Evolutionary conservation across 2,329 filamentous ascomycete genomes (phyloP), one percentile per base, ranked within the genome.

Genomic region (Clonostachys solani): DNA sequence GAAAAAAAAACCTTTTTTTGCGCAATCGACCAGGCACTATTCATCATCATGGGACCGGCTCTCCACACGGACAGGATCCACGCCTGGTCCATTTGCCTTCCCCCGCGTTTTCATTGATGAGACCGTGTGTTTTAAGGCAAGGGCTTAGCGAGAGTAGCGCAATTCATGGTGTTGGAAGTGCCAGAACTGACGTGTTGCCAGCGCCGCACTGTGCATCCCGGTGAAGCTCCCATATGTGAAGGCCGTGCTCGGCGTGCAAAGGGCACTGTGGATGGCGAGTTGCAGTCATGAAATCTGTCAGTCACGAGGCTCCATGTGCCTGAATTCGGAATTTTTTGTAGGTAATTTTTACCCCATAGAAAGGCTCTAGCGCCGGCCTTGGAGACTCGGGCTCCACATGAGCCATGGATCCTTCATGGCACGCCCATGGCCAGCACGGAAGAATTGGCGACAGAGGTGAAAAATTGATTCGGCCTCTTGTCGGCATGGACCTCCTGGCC

Each of bases 301-400:
- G 48, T 49, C 48, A 49, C 48, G 13, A 47, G 48, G 36, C 15
- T 45, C 38, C 41, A 29, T 23, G 34, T 40, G 10, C 40, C n/a
- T 40, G 44, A 29, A 45, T 29, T 17, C 13, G 33, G 33, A 45
- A 40, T 46, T 50, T 50, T 15, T 18, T 18, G 40, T 18, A 50
- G 43, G 49, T 50, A 50, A 50, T 29, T 7, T 29, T 50, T 50
- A 50, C 43, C 46, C 46, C 46, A 50, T 50, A 10, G 49, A 50
- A 50, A 48, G 18, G 6, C 16, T 18, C 33, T 38, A 38, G 36
- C 36, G 36, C 36, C 36, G 36, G 15, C 36, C 15, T 18, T 38
- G 36, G 15, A n/a, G 17, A 18, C 17, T 38, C 15, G 15, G 17
- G 36, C 36, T 38, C 17, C 36, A 18, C 17, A 12, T 12, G 15